A percentile compares a stretch with the other conserved stretches of the same genome.
These are phyloP conservation scores for Prunus mume DNA, from an alignment of 306 rosid genomes.

Conservation along the genomic window DNA sequence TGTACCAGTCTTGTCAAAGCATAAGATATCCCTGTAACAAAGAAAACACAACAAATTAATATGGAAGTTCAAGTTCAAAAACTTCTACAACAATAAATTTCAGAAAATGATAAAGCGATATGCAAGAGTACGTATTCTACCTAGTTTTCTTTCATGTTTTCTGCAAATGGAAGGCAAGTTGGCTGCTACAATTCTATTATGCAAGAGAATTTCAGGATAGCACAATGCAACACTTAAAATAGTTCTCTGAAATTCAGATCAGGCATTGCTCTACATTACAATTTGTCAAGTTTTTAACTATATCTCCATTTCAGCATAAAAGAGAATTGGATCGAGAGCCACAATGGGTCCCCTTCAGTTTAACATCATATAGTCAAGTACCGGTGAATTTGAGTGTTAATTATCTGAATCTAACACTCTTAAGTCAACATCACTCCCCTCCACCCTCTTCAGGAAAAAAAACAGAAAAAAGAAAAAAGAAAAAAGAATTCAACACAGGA, in stretches of 20 bases:
- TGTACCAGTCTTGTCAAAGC: constrained; percentile 87
- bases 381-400: no score
- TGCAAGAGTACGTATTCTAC: background rate
- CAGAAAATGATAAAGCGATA: background rate
- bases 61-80: constrained; percentile 3
- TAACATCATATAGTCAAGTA: no score
- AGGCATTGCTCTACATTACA: background rate
- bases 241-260: background rate
- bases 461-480: no score
- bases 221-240: background rate
- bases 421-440: no score
- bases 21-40: constrained; percentile 69
- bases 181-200: background rate
- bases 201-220: no score
- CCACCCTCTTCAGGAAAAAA: no score
- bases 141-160: background rate
- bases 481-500: no score
- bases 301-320: no score
- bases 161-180: background rate
- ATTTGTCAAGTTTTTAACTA: no score
- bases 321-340: no score
- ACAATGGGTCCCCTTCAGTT: no score
- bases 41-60: background rate
- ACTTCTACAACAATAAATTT: background rate
- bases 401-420: no score